A percentile compares a stretch with the other conserved stretches of the same genome.
Evolutionary conservation across 164 flowering plant genomes (phyloP).

Genomic region (Echeveria elegans): DNA sequence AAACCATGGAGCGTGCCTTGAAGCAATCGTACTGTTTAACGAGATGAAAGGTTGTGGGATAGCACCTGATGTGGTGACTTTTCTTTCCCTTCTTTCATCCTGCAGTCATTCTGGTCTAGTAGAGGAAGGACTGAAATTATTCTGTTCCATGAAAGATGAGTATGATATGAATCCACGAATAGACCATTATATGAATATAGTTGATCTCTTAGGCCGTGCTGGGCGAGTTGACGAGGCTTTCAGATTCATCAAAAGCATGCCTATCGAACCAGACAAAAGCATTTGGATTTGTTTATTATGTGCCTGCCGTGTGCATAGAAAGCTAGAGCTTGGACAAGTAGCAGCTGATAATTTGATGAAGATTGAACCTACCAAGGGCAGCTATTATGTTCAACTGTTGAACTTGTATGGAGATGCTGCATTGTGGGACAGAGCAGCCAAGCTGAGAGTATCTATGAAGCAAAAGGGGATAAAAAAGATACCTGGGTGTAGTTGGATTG

Average conservation of each 20-base stretch:
- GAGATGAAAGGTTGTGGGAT: slow-evolving; percentile 32
- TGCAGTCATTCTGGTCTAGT: slow-evolving; percentile 56
- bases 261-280: slow-evolving; percentile 36
- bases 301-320: slow-evolving; percentile 29
- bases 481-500: slow-evolving; percentile 66
- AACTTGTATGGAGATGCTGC: slow-evolving; percentile 42
- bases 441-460: slow-evolving; percentile 31
- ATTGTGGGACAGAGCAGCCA: slow-evolving; percentile 36
- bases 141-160: slow-evolving; percentile 31
- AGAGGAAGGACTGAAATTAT: slow-evolving; percentile 31
- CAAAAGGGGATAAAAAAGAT: slow-evolving; percentile 40
- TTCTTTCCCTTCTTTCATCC: slow-evolving; percentile 42
- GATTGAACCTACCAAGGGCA: slow-evolving; percentile 32
- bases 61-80: slow-evolving; percentile 40
- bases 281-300: slow-evolving; percentile 41
- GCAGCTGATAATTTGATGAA: slow-evolving; percentile 27
- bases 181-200: slow-evolving; percentile 48
- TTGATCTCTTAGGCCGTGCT: slow-evolving; percentile 50
- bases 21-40: slow-evolving; percentile 29
- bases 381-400: slow-evolving; percentile 32
- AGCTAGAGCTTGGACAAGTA: slow-evolving; percentile 38
- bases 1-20: slow-evolving; percentile 37
- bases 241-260: slow-evolving; percentile 34
- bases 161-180: slow-evolving; percentile 32
- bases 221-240: slow-evolving; percentile 45